Conservation (phyloP, 2,329 filamentous ascomycete species). For the Hypoxylon sp. region DNA sequence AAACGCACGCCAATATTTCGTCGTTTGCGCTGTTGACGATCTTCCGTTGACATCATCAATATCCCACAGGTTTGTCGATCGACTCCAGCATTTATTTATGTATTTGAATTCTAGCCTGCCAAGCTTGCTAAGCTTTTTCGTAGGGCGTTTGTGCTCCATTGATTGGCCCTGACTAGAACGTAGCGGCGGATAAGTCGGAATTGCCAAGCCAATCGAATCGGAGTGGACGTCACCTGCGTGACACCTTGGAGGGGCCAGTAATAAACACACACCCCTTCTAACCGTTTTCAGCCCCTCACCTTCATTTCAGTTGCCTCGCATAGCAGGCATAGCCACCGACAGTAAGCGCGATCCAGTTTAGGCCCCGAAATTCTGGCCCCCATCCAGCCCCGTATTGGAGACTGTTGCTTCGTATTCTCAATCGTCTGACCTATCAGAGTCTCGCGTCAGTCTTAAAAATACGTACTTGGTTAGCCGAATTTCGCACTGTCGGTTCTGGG, state of each 20-base stretch:
- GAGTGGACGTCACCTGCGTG: conserved; percentile 33
- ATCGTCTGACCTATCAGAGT: conserved; percentile 18
- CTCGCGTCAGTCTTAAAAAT: neutral
- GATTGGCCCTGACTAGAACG: conserved; percentile 27
- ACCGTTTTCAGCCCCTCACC: conserved; percentile 21
- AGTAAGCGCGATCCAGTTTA: conserved; percentile 29
- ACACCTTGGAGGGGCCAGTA: conserved; percentile 11
- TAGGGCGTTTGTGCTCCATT: conserved; percentile 25
- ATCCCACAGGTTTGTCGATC: conserved; percentile 26
- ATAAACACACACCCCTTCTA: conserved; percentile 21
- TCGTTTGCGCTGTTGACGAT: conserved; percentile 7
- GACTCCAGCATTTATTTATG: conserved; percentile 35
- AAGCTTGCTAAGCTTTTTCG: conserved; percentile 44
- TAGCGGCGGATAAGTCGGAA: conserved; percentile 39
- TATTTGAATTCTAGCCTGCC: conserved; percentile 28
- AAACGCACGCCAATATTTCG: conserved; percentile 6
- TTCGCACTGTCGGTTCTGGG: conserved; percentile 11
- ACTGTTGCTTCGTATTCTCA: conserved; percentile 29
- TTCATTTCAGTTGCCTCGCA: conserved; percentile 19
- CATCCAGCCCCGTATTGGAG: conserved; percentile 18
- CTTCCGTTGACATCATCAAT: conserved; percentile 24
- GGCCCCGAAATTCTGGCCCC: conserved; percentile 21
- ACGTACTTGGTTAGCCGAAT: conserved; percentile 16
- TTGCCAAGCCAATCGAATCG: conserved; percentile 39
- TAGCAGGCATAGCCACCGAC: conserved; percentile 40